Evolutionary conservation across 257 asterid species (phyloP).

Genomic region (Leptodermis oblonga): DNA sequence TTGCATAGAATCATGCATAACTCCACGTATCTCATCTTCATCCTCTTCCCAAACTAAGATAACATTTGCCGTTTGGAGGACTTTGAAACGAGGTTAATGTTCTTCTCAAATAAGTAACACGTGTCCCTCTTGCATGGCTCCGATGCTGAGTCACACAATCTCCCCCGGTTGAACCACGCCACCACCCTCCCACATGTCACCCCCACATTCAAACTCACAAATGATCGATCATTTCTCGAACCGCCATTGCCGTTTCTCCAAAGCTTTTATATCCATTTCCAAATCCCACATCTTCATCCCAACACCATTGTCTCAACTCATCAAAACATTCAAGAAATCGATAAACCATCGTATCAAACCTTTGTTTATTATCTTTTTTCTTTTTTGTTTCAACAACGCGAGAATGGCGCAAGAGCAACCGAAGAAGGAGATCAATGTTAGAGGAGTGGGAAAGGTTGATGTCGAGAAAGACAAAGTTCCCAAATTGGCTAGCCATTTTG

Average conservation of each 20-base stretch:
- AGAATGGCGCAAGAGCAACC: slow-evolving; percentile 45
- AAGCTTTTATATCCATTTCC: slow-evolving; percentile 5
- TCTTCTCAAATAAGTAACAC: not conserved
- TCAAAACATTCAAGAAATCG: not conserved
- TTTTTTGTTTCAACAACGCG: not conserved
- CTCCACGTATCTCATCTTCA: too few species aligned
- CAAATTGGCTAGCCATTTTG: slow-evolving; percentile 46
- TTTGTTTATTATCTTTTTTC: not conserved
- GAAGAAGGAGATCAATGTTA: slow-evolving; percentile 34
- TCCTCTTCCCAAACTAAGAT: too few species aligned
- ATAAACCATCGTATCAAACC: not conserved
- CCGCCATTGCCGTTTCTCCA: not conserved
- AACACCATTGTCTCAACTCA: not conserved
- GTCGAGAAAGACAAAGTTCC: slow-evolving; percentile 56
- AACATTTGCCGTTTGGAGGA: too few species aligned
- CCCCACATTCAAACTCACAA: not conserved
- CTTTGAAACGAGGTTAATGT: too few species aligned
- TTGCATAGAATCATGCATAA: too few species aligned
- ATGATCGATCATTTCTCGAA: slow-evolving; percentile 11
- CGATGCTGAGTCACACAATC: slow-evolving; percentile 8
- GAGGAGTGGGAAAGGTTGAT: slow-evolving; percentile 23
- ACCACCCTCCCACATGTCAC: slow-evolving; percentile 16
- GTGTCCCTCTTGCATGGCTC: slow-evolving; percentile 3
- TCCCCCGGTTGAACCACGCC: not conserved
- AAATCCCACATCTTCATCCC: not conserved